Conservation (phyloP, 345 rosid genomes). For the Rhodamnia rubescens region DNA sequence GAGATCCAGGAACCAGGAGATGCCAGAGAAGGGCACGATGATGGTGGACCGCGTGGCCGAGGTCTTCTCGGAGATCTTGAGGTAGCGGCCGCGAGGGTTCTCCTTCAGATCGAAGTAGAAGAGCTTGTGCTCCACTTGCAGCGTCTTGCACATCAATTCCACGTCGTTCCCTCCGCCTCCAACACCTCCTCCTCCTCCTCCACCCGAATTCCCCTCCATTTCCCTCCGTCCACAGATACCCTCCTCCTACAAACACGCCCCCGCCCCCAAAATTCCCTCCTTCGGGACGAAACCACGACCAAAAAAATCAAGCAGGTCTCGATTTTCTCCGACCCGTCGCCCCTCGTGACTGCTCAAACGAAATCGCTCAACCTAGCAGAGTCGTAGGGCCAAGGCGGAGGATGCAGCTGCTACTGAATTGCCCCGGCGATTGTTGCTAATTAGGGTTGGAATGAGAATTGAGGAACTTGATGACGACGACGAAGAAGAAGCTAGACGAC, state of each 20-base stretch:
- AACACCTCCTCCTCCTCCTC: neutral
- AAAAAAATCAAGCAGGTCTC: neutral
- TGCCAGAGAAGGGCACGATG: constrained; percentile 92
- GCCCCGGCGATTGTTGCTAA: neutral
- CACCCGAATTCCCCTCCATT: constrained; percentile 16
- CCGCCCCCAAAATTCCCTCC: neutral
- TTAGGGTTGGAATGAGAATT: neutral
- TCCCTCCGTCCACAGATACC: neutral
- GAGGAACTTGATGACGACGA: neutral
- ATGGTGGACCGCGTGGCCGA: constrained; percentile 98
- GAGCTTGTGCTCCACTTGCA: constrained; percentile 95
- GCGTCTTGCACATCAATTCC: constrained; percentile 89
- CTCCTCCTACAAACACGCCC: neutral
- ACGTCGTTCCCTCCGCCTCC: constrained; percentile 60
- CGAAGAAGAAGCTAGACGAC: neutral
- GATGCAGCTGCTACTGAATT: neutral
- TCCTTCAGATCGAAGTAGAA: constrained; percentile 94
- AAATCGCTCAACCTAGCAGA: neutral
- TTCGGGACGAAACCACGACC: neutral
- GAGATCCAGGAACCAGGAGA: constrained; percentile 97
- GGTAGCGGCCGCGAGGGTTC: constrained; percentile 91
- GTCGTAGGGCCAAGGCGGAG: neutral
- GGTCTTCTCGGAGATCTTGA: constrained; percentile 95
- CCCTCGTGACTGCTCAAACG: neutral
- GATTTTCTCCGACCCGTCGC: neutral